Percentiles rank a stretch among this genome's conserved stretches.
phyloP scores from a whole-genome alignment of 495 filamentous ascomycete species.

The Bathelium albidoporum region DNA sequence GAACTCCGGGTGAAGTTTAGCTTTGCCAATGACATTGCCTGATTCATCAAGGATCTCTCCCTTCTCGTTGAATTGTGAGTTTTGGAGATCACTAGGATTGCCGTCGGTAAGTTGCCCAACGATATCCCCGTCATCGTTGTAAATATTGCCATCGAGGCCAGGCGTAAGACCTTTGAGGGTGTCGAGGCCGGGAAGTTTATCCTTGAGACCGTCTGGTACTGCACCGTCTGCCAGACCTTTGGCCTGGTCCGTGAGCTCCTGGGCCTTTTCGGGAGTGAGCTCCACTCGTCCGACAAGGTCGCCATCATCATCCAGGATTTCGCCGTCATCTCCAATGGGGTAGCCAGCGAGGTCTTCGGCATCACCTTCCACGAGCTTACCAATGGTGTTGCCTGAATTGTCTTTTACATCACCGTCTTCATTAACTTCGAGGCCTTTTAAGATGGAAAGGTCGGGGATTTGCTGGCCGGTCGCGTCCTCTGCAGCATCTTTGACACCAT shows the following conservation, averaged over 20 bases:
- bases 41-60: constrained; percentile 37
- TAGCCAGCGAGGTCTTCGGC: constrained; percentile 51
- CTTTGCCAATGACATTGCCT: constrained; percentile 35
- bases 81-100: constrained; percentile 29
- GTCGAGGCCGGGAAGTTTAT: constrained; percentile 29
- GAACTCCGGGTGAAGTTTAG: constrained; percentile 28
- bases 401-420: constrained; percentile 49
- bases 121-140: constrained; percentile 35
- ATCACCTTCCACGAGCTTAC: constrained; percentile 50
- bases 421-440: constrained; percentile 47
- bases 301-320: constrained; percentile 55
- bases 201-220: constrained; percentile 18
- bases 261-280: constrained; percentile 36
- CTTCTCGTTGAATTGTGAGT: constrained; percentile 32
- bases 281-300: constrained; percentile 50
- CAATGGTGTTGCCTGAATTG: constrained; percentile 44
- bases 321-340: constrained; percentile 49
- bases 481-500: constrained; percentile 31
- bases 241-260: constrained; percentile 28
- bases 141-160: constrained; percentile 30
- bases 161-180: constrained; percentile 31
- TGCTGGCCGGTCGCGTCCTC: constrained; percentile 18
- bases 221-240: constrained; percentile 21
- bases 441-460: constrained; percentile 38
- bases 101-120: constrained; percentile 32